Evolutionary conservation across 2,329 filamentous ascomycete genomes (phyloP), one percentile per base, ranked within the genome.

Genomic region (Hymenoscyphus occultus): DNA sequence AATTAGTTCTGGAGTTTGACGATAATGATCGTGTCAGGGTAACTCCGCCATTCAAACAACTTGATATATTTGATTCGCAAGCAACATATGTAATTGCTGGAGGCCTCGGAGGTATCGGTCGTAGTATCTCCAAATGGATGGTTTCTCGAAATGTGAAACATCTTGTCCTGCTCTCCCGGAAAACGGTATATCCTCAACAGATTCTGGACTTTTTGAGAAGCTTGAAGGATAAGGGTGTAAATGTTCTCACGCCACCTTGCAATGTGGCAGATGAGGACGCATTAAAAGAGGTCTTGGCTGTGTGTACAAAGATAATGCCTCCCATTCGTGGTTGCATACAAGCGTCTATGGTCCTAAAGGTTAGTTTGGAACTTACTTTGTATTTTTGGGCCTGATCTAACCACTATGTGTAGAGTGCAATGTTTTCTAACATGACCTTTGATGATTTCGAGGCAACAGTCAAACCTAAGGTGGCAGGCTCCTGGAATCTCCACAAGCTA

Each of bases 221-320:
- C 14, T 31, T 70, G 12, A 32, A 54, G 16, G 64, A 67, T 0
- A 65, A 70, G 1, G 80, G 78, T 0, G 80, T 80, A 1, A 76
- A 78, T n/a, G 75, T 83, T 28, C 70, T 78, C 10, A 77, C 83
- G 12, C 76, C 77, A 40, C 67, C 72, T 4, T 85, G 83, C 72
- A 80, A 86, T 62, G 80, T 85, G 1, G 76, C 80, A 1, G 75
- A 79, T 22, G 68, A 72, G 1, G 70, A 77, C 2, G 64, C 61
- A 6, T 62, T 69, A n/a, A 39, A 58, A 68, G 19, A 7, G 39
- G 5, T 35, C 5, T 35, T 35, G 32, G 7, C 32, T 35, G 2
- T 45, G n/a, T 56, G 10, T 56, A 13, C n/a, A 19, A 35, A 59
- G 31, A 19, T 28, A 14, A 66, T 70, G 64, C 68, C 68, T 5